Evolutionary conservation across 306 rosid species (phyloP).

Genomic region (Sicyos baderoa): DNA sequence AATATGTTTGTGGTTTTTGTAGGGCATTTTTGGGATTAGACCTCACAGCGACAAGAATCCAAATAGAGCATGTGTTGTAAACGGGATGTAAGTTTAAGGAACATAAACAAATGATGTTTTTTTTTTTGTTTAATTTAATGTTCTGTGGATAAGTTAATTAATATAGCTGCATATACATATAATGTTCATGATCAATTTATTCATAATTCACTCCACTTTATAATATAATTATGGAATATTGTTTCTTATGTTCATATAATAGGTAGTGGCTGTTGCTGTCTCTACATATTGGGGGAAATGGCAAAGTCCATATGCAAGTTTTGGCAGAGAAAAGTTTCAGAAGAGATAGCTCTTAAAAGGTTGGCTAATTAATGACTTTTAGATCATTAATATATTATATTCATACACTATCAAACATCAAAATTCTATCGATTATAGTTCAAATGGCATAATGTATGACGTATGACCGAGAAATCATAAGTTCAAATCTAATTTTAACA

Average conservation of each 20-base stretch:
- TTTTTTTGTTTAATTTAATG: background rate
- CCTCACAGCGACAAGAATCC: background rate
- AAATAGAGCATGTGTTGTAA: background rate
- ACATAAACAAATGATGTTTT: background rate
- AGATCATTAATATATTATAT: background rate
- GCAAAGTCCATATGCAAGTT: constrained; percentile 15
- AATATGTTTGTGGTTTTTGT: background rate
- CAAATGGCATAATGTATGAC: too few relatives aligned
- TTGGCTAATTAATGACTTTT: background rate
- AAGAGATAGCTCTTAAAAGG: constrained; percentile 11
- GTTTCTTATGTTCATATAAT: constrained; percentile 3
- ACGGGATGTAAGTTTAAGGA: background rate
- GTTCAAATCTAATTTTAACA: too few relatives aligned
- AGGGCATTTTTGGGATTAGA: constrained; percentile 1
- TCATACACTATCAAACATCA: background rate
- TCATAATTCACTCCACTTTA: background rate
- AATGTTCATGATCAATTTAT: background rate
- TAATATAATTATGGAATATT: background rate
- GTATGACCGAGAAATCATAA: too few relatives aligned
- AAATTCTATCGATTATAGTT: too few relatives aligned
- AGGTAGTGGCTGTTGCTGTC: constrained; percentile 2
- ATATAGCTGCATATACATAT: background rate
- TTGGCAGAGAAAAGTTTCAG: constrained; percentile 5
- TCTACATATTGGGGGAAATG: background rate
- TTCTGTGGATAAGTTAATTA: background rate